Percentiles rank a stretch among this genome's conserved stretches.
These are phyloP conservation scores for Talaromyces proteolyticus DNA, from an alignment of 495 filamentous ascomycete genomes.

Conservation along the genomic window DNA sequence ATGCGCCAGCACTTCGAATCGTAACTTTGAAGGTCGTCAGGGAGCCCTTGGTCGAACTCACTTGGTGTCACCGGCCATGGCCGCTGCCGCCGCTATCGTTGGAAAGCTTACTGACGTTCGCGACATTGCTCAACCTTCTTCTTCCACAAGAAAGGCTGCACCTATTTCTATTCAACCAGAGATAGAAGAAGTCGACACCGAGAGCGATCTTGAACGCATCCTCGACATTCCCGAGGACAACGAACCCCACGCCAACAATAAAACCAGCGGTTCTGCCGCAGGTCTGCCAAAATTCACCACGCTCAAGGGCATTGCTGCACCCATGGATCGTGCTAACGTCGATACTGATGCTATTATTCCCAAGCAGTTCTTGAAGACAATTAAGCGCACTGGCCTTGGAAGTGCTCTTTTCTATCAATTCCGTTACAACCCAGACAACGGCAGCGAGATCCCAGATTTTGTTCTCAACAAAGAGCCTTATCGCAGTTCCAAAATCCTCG, in stretches of 20 bases:
- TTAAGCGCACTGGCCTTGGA: slow-evolving; percentile 94
- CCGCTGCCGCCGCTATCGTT: slow-evolving; percentile 80
- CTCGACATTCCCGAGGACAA: slow-evolving; percentile 70
- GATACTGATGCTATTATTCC: slow-evolving; percentile 99
- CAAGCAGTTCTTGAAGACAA: slow-evolving; percentile 98
- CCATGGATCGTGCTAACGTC: slow-evolving; percentile 81
- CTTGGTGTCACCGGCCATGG: slow-evolving; percentile 96
- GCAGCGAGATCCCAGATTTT: slow-evolving; percentile 71
- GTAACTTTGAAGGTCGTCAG: slow-evolving; percentile 96
- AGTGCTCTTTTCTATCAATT: slow-evolving; percentile 79
- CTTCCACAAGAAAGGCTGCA: slow-evolving; percentile 51
- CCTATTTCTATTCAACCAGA: slow-evolving; percentile 53
- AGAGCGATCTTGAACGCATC: slow-evolving; percentile 72
- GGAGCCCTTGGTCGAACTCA: slow-evolving; percentile 91
- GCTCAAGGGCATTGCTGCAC: slow-evolving; percentile 83
- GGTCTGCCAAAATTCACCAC: slow-evolving; percentile 78
- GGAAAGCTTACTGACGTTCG: slow-evolving; percentile 91
- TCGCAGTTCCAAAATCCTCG: slow-evolving; percentile 79
- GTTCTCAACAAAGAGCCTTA: slow-evolving; percentile 89
- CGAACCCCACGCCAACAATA: slow-evolving; percentile 54
- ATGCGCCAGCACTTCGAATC: slow-evolving; percentile 92
- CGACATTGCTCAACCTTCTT: slow-evolving; percentile 58
- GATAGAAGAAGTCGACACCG: slow-evolving; percentile 65
- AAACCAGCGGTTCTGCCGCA: slow-evolving; percentile 40
- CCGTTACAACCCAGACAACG: slow-evolving; percentile 63